Conservation (phyloP, 1,284 basidiomycete genomes). For the Naganishia cerealis region DNA sequence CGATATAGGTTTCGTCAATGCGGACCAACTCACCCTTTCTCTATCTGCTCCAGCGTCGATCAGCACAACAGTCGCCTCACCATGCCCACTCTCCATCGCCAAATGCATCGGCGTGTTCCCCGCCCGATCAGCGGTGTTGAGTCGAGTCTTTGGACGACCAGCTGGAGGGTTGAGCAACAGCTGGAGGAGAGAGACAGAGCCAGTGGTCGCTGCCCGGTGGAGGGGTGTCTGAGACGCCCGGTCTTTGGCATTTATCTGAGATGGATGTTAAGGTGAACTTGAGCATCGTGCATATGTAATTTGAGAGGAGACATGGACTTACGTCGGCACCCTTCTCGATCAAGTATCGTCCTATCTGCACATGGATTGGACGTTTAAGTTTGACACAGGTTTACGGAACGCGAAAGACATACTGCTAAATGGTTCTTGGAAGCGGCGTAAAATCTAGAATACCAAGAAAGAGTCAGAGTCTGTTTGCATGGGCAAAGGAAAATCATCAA, state of each 20-base stretch:
- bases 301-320: constrained; percentile 35
- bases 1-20: not conserved
- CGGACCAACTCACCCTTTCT: constrained; percentile 63
- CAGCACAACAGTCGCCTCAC: constrained; percentile 78
- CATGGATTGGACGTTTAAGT: constrained; percentile 24
- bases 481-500: not conserved
- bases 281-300: not conserved
- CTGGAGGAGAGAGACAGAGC: constrained; percentile 78
- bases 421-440: constrained; percentile 92
- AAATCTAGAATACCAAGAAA: constrained; percentile 63
- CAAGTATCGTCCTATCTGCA: constrained; percentile 79
- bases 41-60: constrained; percentile 93
- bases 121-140: constrained; percentile 81
- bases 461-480: not conserved
- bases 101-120: constrained; percentile 75
- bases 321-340: constrained; percentile 85
- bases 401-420: constrained; percentile 65
- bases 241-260: constrained; percentile 84
- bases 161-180: constrained; percentile 74
- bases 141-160: constrained; percentile 71
- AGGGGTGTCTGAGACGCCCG: constrained; percentile 84
- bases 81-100: constrained; percentile 90
- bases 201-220: constrained; percentile 91
- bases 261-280: not conserved
- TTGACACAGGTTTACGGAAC: not conserved